Evolutionary conservation across 108 stramenopile species (phyloP), one percentile per base, ranked within the genome.

Genomic region (Pelagomonas calceolata): DNA sequence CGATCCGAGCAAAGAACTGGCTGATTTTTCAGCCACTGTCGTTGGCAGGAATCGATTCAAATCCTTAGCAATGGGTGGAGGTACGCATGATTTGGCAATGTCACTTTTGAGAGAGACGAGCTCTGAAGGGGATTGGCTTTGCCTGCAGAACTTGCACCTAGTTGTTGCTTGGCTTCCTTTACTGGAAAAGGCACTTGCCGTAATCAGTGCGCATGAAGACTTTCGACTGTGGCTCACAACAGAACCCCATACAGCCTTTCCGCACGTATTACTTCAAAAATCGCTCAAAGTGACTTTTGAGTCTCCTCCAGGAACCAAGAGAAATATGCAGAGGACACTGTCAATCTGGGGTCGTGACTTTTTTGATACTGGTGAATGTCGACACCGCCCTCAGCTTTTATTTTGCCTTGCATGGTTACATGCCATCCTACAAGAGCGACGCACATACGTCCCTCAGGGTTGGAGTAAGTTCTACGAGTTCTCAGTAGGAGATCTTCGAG

Each of bases 401-500:
- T 12, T 43, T 12, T 43, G 39, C 39, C 39, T 43, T 12, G 39
- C 39, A 5, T 5, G 30, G 79, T 82, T 87, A 64, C 86, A 87
- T 46, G 83, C 78, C 0, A 32, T 87, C n/a, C 68, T 85, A 21
- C 85, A 87, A 70, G 86, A 87, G 78, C 79, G 86, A 3, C 36
- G 81, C 16, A 84, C 69, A 17, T 87, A 81, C 74, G 79, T 82
- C 35, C 86, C 86, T 15, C 86, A 87, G 68, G 86, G 86, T 30
- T 87, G 86, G 86, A 87, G 85, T 33, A 87, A 87, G 43, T 69
- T 73, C 26, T 87, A 87, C 69, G 86, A 87, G 67, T 87, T 87
- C 60, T 80, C 79, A 26, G 37, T 76, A 4, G 85, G 82, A 1
- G 86, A 87, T 68, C 63, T 86, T n/a, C 63, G 82, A 32, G 85